Percentiles rank a stretch among this genome's conserved stretches.
Conservation (phyloP, 73 alveolate genomes). For the Urostyla sp. region DNA sequence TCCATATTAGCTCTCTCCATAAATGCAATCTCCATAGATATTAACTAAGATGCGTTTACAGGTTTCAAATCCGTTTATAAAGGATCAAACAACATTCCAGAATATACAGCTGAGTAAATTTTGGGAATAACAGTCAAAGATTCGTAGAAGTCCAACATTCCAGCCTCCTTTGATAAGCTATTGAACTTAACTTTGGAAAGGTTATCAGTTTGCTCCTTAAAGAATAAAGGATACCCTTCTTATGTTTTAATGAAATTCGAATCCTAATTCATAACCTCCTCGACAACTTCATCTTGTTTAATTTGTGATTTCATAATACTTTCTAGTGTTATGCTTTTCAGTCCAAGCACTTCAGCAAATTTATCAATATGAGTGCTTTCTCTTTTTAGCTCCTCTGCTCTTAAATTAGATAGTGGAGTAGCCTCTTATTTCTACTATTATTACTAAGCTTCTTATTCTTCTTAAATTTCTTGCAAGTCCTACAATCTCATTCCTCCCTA, state of each 20-base stretch:
- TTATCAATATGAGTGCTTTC: conserved; percentile 36
- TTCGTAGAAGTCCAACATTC: conserved; percentile 73
- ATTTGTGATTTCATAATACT: background rate
- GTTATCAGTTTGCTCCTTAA: conserved; percentile 25
- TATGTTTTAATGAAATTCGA: conserved; percentile 49
- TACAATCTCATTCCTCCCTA: conserved; percentile 48
- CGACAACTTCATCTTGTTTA: conserved; percentile 20
- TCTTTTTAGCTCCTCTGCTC: background rate
- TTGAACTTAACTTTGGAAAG: conserved; percentile 37
- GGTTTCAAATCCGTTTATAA: too few species aligned
- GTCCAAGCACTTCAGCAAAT: conserved; percentile 46
- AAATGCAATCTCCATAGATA: conserved; percentile 25
- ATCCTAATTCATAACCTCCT: conserved; percentile 41
- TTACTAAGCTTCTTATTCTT: background rate
- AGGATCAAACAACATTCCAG: conserved; percentile 41
- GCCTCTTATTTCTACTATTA: background rate
- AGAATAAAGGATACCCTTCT: conserved; percentile 40
- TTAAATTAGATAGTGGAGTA: background rate
- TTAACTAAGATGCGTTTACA: conserved; percentile 20
- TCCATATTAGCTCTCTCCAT: conserved; percentile 49
- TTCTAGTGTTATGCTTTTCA: conserved; percentile 25
- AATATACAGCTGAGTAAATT: conserved; percentile 15
- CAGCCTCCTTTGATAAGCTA: conserved; percentile 37
- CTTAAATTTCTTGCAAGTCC: conserved; percentile 40
- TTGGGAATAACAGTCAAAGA: conserved; percentile 46